Base-by-base conservation (phyloP, 176 grass and related monocot species). In the Carex cristatella region DNA sequence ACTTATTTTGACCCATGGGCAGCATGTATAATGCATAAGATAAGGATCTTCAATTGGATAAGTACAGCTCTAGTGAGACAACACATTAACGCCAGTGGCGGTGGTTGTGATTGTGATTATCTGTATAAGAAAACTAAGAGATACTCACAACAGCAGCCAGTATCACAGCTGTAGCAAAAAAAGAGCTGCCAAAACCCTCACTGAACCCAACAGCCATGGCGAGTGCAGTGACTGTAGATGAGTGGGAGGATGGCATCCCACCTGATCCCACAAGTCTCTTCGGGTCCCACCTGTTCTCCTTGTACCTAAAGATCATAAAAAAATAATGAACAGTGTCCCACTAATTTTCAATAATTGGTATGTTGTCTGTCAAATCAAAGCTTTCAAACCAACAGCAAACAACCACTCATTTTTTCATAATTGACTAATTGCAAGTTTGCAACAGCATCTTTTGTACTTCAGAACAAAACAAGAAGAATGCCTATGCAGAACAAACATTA, bases 191-290 rank as follows among this genome's bases (percentile, higher is more conserved):
- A 86, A 97, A 94, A 62, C 92, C 92, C 76, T 97, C 94, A 54
- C 90, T 87, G 83, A 94, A 92, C 65, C 94, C 92, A 71, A 94
- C 92, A 31, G 92, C 90, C 69, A 91, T 85, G 30, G 94, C 88
- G 69, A 97, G 71, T 59, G 94, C 92, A 67, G 94, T 94, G 84
- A 97, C 94, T 1, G 94, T 97, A 1, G 92, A 86, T 46, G 94
- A 97, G 88, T 97, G 94, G n/a, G 94, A 97, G 4, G 94, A 97
- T 9, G 94, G 94, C 94, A 97, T 97, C 81, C 94, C 94, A 27
- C 94, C 94, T 0, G 94, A 97, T 59, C 90, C 92, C 5, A 97
- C 66, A 65, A 97, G 92, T 86, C 79, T 89, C 85, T 97, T 97
- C 23, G 92, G 89, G 88, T 97, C 94, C 94, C 94, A 97, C 70